Base-by-base conservation (phyloP, 2,329 filamentous ascomycete species). In the Lojkania enalia region DNA sequence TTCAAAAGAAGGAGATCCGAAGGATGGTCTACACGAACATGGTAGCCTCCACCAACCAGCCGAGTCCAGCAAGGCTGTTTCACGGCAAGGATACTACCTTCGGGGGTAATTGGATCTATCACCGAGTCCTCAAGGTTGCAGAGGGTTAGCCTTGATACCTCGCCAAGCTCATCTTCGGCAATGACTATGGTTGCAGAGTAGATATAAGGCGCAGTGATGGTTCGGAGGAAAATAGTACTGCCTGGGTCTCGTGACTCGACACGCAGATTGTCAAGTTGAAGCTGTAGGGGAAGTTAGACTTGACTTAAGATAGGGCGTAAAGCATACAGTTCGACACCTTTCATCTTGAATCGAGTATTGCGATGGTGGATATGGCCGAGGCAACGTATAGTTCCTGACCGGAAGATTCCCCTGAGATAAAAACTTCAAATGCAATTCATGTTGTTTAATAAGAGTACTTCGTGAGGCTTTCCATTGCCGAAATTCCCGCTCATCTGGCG, bases 21-120 rank as follows among this genome's bases (percentile, higher is more conserved):
- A 13, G 58, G 58, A 31, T 62, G 57, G 31, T 62, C 58, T 9
- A 60, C 47, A 6, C 55, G 54, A 21, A 62, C 45, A 29, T 62
- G 49, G 23, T 53, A 54, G 1, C 54, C 51, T 0, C 51, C 52
- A 21, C 53, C 46, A 12, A 46, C 20, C 2, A 52, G 31, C 15
- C 38, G 33, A 35, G 33, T 53, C 55, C 55, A 62, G 23, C 54
- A 57, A 4, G 57, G 55, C 27, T 62, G 57, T 27, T 56, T 59
- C 19, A 62, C 21, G 3, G 42, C 54, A 30, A 62, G 4, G 14
- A 56, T 42, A 9, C 39, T 46, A 5, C 35, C 42, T 16, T 52
- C 42, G 16, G 45, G 16, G 12, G 58, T 32, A 11, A 60, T 51
- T 1, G 58, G 55, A 32, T 62, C 58, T 1, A 54, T 29, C 5